Percentiles rank a stretch among this genome's conserved stretches.
Conservation (phyloP, 1,284 basidiomycete species). For the Volvariella volvacea region DNA sequence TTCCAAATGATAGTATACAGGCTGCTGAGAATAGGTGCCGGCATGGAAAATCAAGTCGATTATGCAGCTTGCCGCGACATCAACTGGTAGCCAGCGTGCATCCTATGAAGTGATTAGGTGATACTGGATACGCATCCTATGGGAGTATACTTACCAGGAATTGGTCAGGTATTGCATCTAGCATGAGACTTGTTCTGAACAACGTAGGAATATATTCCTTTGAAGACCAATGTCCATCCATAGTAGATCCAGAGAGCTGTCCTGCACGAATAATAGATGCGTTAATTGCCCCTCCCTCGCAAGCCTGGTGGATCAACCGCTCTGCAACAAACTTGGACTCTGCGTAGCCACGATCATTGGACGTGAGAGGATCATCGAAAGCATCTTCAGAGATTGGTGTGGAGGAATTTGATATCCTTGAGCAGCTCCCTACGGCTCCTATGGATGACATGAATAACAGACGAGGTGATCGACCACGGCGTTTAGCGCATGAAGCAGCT, state of each 20-base stretch:
- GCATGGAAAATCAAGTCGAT: slow-evolving; percentile 11
- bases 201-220: slow-evolving; percentile 17
- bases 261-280: slow-evolving; percentile 15
- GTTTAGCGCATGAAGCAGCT: slow-evolving; percentile 9
- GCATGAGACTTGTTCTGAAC: slow-evolving; percentile 13
- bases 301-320: slow-evolving; percentile 11
- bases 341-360: slow-evolving; percentile 14
- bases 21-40: background rate
- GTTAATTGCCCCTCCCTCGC: too few species aligned
- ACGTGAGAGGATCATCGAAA: slow-evolving; percentile 8
- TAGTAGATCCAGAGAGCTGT: slow-evolving; percentile 16
- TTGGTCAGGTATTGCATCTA: slow-evolving; percentile 13
- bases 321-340: slow-evolving; percentile 18
- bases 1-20: slow-evolving; percentile 13
- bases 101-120: slow-evolving; percentile 4
- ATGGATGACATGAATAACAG: slow-evolving; percentile 14
- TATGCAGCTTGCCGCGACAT: slow-evolving; percentile 11
- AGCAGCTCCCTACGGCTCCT: slow-evolving; percentile 9
- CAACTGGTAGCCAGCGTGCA: slow-evolving; percentile 15
- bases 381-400: slow-evolving; percentile 10
- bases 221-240: slow-evolving; percentile 15
- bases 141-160: slow-evolving; percentile 9
- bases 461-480: too few species aligned
- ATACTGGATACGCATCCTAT: background rate
- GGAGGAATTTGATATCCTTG: slow-evolving; percentile 1